Percentiles rank a stretch among this genome's conserved stretches.
Evolutionary conservation across 108 stramenopile species (phyloP).

Genomic region (Poteriospumella lacustris): DNA sequence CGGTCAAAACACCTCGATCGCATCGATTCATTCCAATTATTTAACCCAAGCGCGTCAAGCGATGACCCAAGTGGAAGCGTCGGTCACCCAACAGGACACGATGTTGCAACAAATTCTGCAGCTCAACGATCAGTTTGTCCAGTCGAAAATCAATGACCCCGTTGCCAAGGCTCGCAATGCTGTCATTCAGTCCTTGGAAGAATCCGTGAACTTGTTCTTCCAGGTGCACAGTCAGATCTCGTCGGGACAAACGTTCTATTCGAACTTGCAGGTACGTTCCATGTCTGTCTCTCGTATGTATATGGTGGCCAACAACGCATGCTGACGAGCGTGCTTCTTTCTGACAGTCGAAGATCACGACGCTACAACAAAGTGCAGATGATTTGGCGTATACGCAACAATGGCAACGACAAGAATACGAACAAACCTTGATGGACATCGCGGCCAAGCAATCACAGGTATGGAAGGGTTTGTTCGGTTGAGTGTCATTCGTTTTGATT

Average conservation of each 20-base stretch:
- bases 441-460: neutral
- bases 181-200: neutral
- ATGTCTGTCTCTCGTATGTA: neutral
- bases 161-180: neutral
- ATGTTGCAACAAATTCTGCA: neutral
- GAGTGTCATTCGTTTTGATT: no score
- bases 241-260: slow-evolving; percentile 10
- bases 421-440: neutral
- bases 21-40: neutral
- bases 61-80: neutral
- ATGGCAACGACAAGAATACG: slow-evolving; percentile 24
- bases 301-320: no score
- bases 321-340: neutral
- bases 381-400: slow-evolving; percentile 25
- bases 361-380: slow-evolving; percentile 6
- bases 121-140: neutral
- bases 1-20: neutral
- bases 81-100: neutral
- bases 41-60: neutral
- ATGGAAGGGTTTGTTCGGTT: no score
- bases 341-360: neutral
- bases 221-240: neutral
- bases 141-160: neutral
- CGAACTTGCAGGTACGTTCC: neutral
- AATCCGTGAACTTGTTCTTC: neutral